Evolutionary conservation across 2,329 filamentous ascomycete species (phyloP), one percentile per base, ranked within the genome.

Genomic region (Xylariales sp.): DNA sequence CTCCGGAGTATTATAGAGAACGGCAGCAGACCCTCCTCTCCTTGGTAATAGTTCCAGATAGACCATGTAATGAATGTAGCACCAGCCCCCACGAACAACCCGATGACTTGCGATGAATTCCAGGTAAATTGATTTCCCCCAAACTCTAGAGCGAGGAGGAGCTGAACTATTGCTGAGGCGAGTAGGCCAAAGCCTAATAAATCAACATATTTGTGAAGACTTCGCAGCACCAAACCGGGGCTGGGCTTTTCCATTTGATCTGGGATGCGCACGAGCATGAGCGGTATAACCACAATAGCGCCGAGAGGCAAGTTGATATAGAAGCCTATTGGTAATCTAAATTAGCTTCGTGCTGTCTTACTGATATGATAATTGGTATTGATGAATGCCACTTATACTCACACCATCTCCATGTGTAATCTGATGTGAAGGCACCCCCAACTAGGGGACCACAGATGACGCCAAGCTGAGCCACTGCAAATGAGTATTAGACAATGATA

Each of bases 11-110:
- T 37, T 24, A 78, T 56, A 0, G 65, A 63, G 2, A 63, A 56
- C 0, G 69, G 65, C 3, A 78, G 58, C 62, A 77, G 74, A 21
- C 73, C 72, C 3, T 61, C 53, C 14, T 70, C 67, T 5, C 69
- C 70, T 41, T 53, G 49, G 13, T 53, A 54, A 42, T 51, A 52
- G 35, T 75, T 65, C 66, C 69, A 73, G 8, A 51, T 30, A 4
- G 61, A 6, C 44, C 66, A 72, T 5, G 61, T 19, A 2, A 58
- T 28, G 5, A 59, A 45, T 0, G 56, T 52, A 2, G 48, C 57
- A 2, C 40, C 56, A 1, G 58, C 41, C 10, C 64, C 65, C 33
- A 50, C 46, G 33, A 70, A 61, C 1, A 67, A 48, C 1, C 66
- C 63, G 24, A 68, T 56, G 6, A 68, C 52, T 0, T 41, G 44